phyloP scores from a whole-genome alignment of 148 eudicot genomes.

The Fagopyrum tataricum region DNA sequence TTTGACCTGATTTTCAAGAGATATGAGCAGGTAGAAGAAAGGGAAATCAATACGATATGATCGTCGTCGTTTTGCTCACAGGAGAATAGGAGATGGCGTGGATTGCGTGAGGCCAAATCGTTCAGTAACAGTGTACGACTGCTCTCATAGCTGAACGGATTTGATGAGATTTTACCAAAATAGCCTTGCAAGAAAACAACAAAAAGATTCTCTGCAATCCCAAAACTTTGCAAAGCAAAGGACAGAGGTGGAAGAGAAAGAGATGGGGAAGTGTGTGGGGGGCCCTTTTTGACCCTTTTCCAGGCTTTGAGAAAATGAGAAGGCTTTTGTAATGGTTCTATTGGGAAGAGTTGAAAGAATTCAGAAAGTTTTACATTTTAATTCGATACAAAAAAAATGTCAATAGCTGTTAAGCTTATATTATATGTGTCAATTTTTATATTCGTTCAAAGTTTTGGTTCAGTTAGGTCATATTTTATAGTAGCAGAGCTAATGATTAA shows the following conservation, averaged over 20 bases:
- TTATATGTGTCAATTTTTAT: too few relatives aligned
- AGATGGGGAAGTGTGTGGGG: background rate
- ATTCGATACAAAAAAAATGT: too few relatives aligned
- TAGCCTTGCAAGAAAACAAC: background rate
- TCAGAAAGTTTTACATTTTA: too few relatives aligned
- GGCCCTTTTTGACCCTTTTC: background rate
- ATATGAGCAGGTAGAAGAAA: slow-evolving; percentile 4
- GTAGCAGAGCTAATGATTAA: too few relatives aligned
- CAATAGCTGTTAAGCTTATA: too few relatives aligned
- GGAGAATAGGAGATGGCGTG: slow-evolving; percentile 5
- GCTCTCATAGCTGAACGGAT: background rate
- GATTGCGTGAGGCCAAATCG: slow-evolving; percentile 9
- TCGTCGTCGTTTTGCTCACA: slow-evolving; percentile 3
- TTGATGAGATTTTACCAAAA: background rate
- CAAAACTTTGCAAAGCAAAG: background rate
- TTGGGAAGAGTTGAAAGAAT: background rate
- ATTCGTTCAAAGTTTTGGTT: too few relatives aligned
- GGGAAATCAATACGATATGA: background rate
- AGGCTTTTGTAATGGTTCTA: background rate
- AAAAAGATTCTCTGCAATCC: slow-evolving; percentile 6
- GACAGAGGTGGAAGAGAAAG: slow-evolving; percentile 3
- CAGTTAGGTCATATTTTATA: too few relatives aligned
- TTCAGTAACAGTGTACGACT: background rate
- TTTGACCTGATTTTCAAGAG: background rate
- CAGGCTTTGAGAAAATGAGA: background rate